A percentile compares a stretch with the other conserved stretches of the same genome.
These are phyloP conservation scores for Dictyophora rubrovolvata DNA, from an alignment of 768 basidiomycete species.

Conservation along the genomic window DNA sequence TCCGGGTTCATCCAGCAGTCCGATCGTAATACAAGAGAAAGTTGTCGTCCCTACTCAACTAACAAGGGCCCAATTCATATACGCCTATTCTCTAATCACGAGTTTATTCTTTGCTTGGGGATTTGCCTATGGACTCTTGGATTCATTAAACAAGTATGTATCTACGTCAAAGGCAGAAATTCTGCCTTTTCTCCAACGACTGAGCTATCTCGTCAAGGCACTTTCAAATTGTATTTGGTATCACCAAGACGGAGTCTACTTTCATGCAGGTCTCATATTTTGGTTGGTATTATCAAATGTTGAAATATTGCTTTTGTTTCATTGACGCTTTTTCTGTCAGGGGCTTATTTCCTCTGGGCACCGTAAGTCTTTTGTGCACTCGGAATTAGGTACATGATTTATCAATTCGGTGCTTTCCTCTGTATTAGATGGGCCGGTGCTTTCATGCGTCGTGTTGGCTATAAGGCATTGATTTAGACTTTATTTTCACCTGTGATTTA, in stretches of 20 bases:
- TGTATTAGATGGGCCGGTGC: constrained; percentile 5
- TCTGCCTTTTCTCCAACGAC: background rate
- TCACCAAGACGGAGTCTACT: constrained; percentile 61
- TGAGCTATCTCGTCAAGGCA: constrained; percentile 30
- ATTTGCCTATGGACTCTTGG: constrained; percentile 47
- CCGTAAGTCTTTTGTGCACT: constrained; percentile 29
- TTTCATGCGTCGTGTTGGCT: constrained; percentile 10
- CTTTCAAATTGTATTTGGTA: constrained; percentile 60
- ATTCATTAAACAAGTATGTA: constrained; percentile 13
- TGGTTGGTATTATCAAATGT: constrained; percentile 22
- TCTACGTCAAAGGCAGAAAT: background rate
- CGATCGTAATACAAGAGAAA: background rate
- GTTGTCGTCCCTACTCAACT: constrained; percentile 25
- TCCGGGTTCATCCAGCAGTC: background rate
- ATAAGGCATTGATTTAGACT: constrained; percentile 4
- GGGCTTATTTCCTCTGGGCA: constrained; percentile 52
- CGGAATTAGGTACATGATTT: background rate
- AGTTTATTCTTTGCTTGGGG: constrained; percentile 73
- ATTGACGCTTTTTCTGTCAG: constrained; percentile 21
- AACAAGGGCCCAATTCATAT: constrained; percentile 36
- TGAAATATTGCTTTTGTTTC: background rate
- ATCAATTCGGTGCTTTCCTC: background rate
- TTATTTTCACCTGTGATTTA: no score
- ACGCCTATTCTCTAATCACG: constrained; percentile 59
- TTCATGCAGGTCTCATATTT: constrained; percentile 69